phyloP scores from a whole-genome alignment of 208 protist species.

The Phytomonas sp. region DNA sequence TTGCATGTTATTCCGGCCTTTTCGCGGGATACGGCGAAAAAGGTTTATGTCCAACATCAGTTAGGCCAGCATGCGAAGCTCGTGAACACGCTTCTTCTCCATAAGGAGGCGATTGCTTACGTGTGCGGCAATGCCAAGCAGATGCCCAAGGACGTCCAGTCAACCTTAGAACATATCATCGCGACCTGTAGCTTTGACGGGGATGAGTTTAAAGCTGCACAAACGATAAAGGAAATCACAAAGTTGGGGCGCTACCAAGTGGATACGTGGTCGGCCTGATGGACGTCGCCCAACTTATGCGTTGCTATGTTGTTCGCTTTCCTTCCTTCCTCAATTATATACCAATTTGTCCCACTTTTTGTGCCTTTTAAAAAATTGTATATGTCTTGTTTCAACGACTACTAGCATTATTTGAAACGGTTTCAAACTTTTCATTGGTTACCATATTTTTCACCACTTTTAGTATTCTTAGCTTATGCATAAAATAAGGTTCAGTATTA shows the following conservation, averaged over 20 bases:
- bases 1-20: conserved; percentile 74
- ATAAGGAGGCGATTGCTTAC: conserved; percentile 28
- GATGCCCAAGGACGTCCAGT: conserved; percentile 74
- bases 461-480: not conserved
- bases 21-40: conserved; percentile 65
- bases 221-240: conserved; percentile 26
- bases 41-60: conserved; percentile 85
- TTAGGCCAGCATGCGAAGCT: conserved; percentile 52
- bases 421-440: not conserved
- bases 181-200: conserved; percentile 35
- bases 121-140: conserved; percentile 84
- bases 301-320: not conserved
- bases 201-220: conserved; percentile 24
- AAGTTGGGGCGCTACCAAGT: conserved; percentile 60
- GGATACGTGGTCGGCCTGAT: conserved; percentile 83
- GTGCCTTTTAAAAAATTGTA: not conserved
- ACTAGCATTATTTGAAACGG: not conserved
- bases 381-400: not conserved
- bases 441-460: not conserved
- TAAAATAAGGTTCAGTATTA: not conserved
- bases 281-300: not conserved
- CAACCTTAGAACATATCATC: conserved; percentile 42
- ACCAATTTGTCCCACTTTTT: not conserved
- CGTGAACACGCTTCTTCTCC: conserved; percentile 39
- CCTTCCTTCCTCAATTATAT: not conserved